Base-by-base conservation (phyloP, 768 basidiomycete species). In the Naganishia kalamii region DNA sequence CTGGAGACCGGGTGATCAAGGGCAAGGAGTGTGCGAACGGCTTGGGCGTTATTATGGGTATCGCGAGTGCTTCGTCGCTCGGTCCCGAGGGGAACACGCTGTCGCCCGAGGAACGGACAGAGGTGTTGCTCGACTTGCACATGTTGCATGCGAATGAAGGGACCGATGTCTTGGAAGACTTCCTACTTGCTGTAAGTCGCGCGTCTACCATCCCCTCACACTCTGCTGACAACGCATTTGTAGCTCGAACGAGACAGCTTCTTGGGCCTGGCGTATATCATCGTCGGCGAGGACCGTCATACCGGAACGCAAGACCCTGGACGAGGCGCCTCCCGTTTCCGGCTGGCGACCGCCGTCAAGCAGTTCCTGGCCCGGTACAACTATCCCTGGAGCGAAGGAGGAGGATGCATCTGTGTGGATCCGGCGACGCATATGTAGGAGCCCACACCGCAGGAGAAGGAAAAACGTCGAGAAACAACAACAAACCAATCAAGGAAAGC, bases 251-350 rank as follows among this genome's bases (percentile, higher is more conserved):
- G 62, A 37, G 51, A 65, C 40, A 51, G 87, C 74, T 94, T 86
- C 79, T 86, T 87, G 73, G 94, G 93, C 7, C 80, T 96, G 63
- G 92, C 89, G 5, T 99, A 88, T 75, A 80, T 90, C 21, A 83
- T 99, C 47, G 90, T 98, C 6, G 94, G 96, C 21, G 92, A 97
- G 79, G 90, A 94, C 78, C 94, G 92, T 78, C 94, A 97, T 76
- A 91, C 90, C 0, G 93, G 89, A 1, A 88, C 86, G n/a, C 90
- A 93, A 73, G 91, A 93, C 72, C 80, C 84, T 3, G 84, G 81
- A 13, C 84, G 92, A 41, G 91, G 91, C 29, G 85, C 90, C 3
- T 90, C 90, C 8, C 86, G 89, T 60, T 84, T 85, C 25, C 86
- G 93, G 12, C 82, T 97, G 6, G 89, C 89, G 13, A 84, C 89